Evolutionary conservation across 495 filamentous ascomycete species (phyloP), one percentile per base, ranked within the genome.

Genomic region (Lophiostoma macrostomum): DNA sequence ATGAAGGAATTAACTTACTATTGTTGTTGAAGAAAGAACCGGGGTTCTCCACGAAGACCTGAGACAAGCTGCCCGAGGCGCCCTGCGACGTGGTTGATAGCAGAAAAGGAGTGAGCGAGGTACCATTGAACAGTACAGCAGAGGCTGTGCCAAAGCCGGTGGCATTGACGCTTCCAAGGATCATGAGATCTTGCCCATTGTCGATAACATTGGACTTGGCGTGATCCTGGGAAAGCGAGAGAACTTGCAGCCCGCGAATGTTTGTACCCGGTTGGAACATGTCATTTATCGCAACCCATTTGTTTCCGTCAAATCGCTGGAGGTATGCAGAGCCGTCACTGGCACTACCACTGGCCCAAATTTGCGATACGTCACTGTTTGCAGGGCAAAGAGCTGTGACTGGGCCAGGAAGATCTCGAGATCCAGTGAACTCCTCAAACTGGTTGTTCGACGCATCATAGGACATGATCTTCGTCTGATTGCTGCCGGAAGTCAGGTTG

Each of bases 91-190:
- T 84, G 27, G 81, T 82, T 16, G 88, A 84, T 30, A 99, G 81
- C 39, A 88, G 77, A 68, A 90, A 95, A 5, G 93, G 93, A 20
- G 72, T 72, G 61, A 94, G 79, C 10, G 69, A 73, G 4, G 80
- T 88, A 56, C 93, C 91, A 60, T 97, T 85, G 68, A 82, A 98
- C 31, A 96, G 71, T 4, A 81, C 93, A 1, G 87, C 90, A n/a
- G 91, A 95, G 11, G 84, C 87, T 58, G 81, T 82, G 54, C 91
- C 91, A 67, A 89, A 94, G 40, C 69, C 68, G 0, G 86, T 81
- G 27, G 96, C 73, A 42, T 79, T 74, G 48, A 98, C 79, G 40
- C 85, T 78, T 24, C 93, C 93, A 43, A 88, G 85, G 36, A 96
- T 68, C 50, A 99, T 74, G n/a, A 99, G 80, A 1, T 78, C 75